Evolutionary conservation across 306 rosid species (phyloP), one percentile per base, ranked within the genome.

Genomic region (Glycine tomentella): DNA sequence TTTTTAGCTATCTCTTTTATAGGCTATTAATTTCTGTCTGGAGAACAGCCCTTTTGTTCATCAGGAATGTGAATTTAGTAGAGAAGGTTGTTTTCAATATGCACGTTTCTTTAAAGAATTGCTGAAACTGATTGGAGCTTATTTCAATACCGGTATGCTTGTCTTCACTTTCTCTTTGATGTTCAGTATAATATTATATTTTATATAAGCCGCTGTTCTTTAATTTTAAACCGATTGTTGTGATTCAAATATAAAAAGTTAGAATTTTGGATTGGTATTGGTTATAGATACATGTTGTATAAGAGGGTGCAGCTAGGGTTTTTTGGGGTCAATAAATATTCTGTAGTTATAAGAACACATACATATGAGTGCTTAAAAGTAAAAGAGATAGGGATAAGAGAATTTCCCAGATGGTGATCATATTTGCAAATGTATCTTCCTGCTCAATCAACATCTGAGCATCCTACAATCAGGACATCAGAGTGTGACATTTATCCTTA

Each of bases 11-110:
- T 25, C 53, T 78, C 68, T 83, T 59, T 68, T 53, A 74, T 61
- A 91, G 97, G 93, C 91, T 15, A 81, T 82, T 44, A 85, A 84
- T 80, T 49, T 88, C 67, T 84, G 89, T 78, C 77, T 88, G 25
- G 87, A 91, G 84, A 87, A 80, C 59, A 72, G 80, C 50, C 68
- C 75, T 17, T 73, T 45, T 71, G 49, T 76, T 2, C 69, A 69
- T n/a, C 84, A 80, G 73, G 90, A 85, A 9, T 76, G 76, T 85
- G 85, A 83, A 76, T 46, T 90, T 82, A 80, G 64, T 62, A 72
- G 80, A 31, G 87, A 80, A 69, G 68, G 84, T 64, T 75, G 55
- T 72, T 31, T 70, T 72, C 85, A 57, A 73, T 83, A 68, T 74
- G 80, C 42, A 76, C 56, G 16, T 58, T 90, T 90, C 83, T 90